A percentile compares a stretch with the other conserved stretches of the same genome.
phyloP scores from a whole-genome alignment of 441 rosid genomes.

The Dalechampia spathulata region DNA sequence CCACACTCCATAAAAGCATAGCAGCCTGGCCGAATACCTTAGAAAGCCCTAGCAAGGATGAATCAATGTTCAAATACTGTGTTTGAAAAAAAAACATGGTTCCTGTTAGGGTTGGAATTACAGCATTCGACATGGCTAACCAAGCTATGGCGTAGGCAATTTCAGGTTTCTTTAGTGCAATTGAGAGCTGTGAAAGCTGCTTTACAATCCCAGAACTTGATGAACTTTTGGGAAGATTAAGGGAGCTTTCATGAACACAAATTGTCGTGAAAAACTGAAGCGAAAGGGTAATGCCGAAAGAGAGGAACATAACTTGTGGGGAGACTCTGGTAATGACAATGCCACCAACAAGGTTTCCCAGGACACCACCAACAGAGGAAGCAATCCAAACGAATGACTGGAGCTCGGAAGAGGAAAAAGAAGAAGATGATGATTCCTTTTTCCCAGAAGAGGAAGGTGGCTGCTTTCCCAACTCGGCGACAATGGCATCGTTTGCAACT shows the following conservation, averaged over 20 bases:
- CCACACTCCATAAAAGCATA: slow-evolving; percentile 72
- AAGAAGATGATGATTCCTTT: slow-evolving; percentile 13
- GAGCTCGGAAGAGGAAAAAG: slow-evolving; percentile 48
- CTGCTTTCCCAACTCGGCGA: slow-evolving; percentile 64
- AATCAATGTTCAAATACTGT: slow-evolving; percentile 42
- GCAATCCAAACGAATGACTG: slow-evolving; percentile 87
- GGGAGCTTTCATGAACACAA: slow-evolving; percentile 43
- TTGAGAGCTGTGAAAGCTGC: slow-evolving; percentile 53
- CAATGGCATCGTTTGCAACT: slow-evolving; percentile 94
- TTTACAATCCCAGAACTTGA: slow-evolving; percentile 42
- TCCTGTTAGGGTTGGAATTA: slow-evolving; percentile 68
- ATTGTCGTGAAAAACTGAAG: slow-evolving; percentile 59
- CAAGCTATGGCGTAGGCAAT: slow-evolving; percentile 57
- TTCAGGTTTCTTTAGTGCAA: slow-evolving; percentile 51
- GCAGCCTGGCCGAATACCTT: slow-evolving; percentile 78
- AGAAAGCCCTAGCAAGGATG: slow-evolving; percentile 65
- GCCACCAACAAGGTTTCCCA: slow-evolving; percentile 79
- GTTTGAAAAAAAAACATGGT: slow-evolving; percentile 95
- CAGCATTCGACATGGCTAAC: slow-evolving; percentile 67
- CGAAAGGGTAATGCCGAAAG: slow-evolving; percentile 39
- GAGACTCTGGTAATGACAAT: slow-evolving; percentile 42
- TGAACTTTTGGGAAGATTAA: slow-evolving; percentile 50
- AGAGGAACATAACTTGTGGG: slow-evolving; percentile 43
- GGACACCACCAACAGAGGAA: slow-evolving; percentile 71
- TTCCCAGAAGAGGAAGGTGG: slow-evolving; percentile 21